Base-by-base conservation (phyloP, 1,284 basidiomycete genomes). In the Cryptococcus sp. region DNA sequence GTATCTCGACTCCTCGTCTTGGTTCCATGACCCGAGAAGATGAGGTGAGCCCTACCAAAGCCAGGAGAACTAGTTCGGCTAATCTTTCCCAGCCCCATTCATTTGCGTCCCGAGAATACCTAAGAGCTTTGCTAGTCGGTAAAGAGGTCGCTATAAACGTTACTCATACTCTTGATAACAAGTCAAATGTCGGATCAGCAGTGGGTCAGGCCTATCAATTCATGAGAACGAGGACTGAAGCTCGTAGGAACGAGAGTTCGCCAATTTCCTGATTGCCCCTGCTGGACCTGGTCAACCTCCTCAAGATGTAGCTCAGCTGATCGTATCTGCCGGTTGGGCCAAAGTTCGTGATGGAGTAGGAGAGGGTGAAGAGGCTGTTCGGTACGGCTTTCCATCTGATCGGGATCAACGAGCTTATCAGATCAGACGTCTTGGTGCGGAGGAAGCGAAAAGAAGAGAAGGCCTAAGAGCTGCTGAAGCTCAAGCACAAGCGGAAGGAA, bases 71-170 rank as follows among this genome's bases (percentile, higher is more conserved):
- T 34, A 8, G 35, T n/a, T 11, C 34, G 3, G 49, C n/a, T 36
- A 10, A 50, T 23, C 38, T n/a, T 41, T 10, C 23, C 13, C 62
- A 93, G 88, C 85, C 87, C 7, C 92, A 88, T 83, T 90, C 93
- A 4, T 97, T 89, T 71, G 89, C 94, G 70, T 86, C 92, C 44
- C 87, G 95, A 67, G 95, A 98, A 79, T 96, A 87, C 76, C 81
- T 98, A 41, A 87, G 94, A 49, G 79, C 84, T 41, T 79, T 92
- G 52, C 81, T 86, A 15, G 90, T 98, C 52, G 94, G 93, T 62
- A 94, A 95, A 71, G 86, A 94, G 76, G 83, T 78, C 32, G 72
- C 72, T 23, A 73, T 76, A 58, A 70, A 54, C 49, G 68, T 78
- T 54, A 71, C 71, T 2, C 76, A 76, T 59, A 70, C 70, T 34